Evolutionary conservation across 106 monocot species (phyloP).

Genomic region (Apostasia shenzhenica): DNA sequence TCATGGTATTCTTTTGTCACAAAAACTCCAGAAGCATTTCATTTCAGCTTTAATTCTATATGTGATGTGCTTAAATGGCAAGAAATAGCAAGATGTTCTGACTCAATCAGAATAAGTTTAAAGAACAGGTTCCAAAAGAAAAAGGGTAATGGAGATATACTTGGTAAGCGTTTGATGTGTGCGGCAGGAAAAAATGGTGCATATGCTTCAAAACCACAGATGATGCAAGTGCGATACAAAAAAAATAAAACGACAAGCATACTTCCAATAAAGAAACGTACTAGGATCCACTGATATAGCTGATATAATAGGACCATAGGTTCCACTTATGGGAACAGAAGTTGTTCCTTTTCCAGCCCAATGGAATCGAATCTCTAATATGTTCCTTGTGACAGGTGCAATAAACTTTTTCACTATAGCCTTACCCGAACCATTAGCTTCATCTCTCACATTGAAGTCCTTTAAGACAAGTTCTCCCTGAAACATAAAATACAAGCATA

Average conservation of each 20-base stretch:
- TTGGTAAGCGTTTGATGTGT: too few species aligned
- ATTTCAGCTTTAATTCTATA: too few species aligned
- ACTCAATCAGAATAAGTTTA: too few species aligned
- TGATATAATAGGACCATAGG: slow-evolving; percentile 74
- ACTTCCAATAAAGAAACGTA: slow-evolving; percentile 13
- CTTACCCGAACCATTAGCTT: slow-evolving; percentile 45
- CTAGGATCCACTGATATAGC: slow-evolving; percentile 69
- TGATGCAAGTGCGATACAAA: too few species aligned
- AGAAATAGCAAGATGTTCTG: too few species aligned
- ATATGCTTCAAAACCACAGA: too few species aligned
- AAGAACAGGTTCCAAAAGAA: too few species aligned
- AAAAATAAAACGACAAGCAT: background rate
- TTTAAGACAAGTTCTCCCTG: slow-evolving; percentile 59
- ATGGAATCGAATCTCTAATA: slow-evolving; percentile 57
- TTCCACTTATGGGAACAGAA: slow-evolving; percentile 61
- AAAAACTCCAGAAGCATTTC: too few species aligned
- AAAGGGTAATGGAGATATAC: too few species aligned
- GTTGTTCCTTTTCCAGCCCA: slow-evolving; percentile 82
- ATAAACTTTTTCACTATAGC: slow-evolving; percentile 43
- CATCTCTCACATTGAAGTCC: slow-evolving; percentile 61
- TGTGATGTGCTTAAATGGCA: too few species aligned
- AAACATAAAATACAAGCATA: slow-evolving; percentile 10
- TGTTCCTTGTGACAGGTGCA: slow-evolving; percentile 32
- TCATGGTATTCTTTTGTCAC: too few species aligned
- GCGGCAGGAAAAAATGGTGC: too few species aligned